A percentile compares a stretch with the other conserved stretches of the same genome.
phyloP scores from a whole-genome alignment of 345 rosid species.

The Acer campestre region DNA sequence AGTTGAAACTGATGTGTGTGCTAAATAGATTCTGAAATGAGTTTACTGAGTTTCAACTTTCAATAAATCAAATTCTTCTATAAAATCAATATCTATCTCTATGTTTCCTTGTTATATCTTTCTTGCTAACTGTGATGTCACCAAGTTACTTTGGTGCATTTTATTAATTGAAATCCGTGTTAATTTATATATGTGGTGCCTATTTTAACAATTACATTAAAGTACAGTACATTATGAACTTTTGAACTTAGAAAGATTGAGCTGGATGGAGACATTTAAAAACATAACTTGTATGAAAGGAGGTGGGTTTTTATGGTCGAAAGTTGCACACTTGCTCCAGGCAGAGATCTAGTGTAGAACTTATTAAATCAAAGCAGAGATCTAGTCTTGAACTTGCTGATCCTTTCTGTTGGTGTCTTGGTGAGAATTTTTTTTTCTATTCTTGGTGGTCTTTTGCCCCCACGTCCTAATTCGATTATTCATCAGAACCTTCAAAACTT shows the following conservation, averaged over 20 bases:
- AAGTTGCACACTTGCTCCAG: background rate
- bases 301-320: background rate
- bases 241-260: background rate
- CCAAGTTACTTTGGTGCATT: too few relatives aligned
- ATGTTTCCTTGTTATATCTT: background rate
- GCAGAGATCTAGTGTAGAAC: background rate
- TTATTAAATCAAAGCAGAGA: background rate
- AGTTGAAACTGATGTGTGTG: background rate
- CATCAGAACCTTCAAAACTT: background rate
- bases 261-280: background rate
- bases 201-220: background rate
- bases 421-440: background rate
- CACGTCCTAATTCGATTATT: background rate
- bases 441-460: background rate
- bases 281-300: background rate
- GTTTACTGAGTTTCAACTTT: background rate
- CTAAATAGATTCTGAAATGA: background rate
- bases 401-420: background rate
- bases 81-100: background rate
- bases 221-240: background rate
- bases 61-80: slow-evolving; percentile 5
- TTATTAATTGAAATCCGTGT: too few relatives aligned
- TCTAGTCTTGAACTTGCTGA: background rate
- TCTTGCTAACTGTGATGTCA: background rate
- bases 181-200: background rate